Base-by-base conservation (phyloP, 2,329 filamentous ascomycete species). In the Verticillium zaregamsianum region DNA sequence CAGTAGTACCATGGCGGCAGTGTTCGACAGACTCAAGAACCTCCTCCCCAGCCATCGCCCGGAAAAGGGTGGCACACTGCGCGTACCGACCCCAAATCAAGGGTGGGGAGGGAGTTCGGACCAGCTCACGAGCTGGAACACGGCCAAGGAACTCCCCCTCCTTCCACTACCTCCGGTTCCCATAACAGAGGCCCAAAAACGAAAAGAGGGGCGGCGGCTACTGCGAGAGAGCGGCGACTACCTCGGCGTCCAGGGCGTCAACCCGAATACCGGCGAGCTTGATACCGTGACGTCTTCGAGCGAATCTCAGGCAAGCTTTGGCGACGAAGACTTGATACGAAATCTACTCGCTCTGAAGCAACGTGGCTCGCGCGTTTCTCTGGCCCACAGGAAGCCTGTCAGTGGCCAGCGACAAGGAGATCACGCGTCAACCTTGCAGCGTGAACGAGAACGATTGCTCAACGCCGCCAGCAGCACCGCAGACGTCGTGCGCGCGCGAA, bases 181-280 rank as follows among this genome's bases (percentile, higher is more conserved):
- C 31, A 20, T 33, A 14, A 35, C 28, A 14, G 31, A 35, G 3
- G 56, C 35, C 6, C 31, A 40, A 20, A 35, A 74, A 2, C 66
- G 67, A 7, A 49, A 49, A 23, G n/a, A 49, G 45, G 72, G 76
- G 39, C 77, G 83, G 6, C 76, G 76, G 55, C 77, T 70, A 49
- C 74, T 86, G 60, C 83, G 80, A 63, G 77, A 81, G 60, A 85
- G 81, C 60, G 83, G 83, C 5, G 85, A 88, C 68, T 87, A 80
- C 67, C 77, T 87, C 0, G 84, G 84, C 2, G 81, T 86, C 1
- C 83, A 85, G 62, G 85, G 85, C 3, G 75, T 83, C 59, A 86
- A 87, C 66, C 85, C 85, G 0, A 73, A 77, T 52, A 86, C 85
- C 0, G 83, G 85, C 5, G 74, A 80, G 64, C 78, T 80, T 57